Evolutionary conservation across 116 monocot species (phyloP), one percentile per base, ranked within the genome.

Genomic region (Dioscorea cayenensis): DNA sequence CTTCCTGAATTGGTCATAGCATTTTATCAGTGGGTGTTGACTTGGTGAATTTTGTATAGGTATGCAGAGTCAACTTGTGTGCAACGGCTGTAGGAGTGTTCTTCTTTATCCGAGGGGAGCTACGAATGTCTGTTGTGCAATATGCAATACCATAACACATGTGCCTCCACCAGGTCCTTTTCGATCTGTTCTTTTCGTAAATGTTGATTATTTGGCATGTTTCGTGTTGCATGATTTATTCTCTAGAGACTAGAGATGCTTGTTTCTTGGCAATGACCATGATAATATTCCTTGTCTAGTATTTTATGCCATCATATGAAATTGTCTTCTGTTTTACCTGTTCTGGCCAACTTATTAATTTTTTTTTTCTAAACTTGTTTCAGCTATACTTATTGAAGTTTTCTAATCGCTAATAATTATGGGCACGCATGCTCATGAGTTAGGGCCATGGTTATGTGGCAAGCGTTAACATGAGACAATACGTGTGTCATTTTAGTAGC

Each of bases 101-200:
- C 90, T 94, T 77, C 76, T 85, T 66, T 94, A 85, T 51, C 81
- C 87, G 2, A 75, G 83, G 49, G 83, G 87, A 21, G 84, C 94
- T 17, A 36, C 83, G 6, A 90, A 70, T 73, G 87, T 94, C 23
- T 81, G 83, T 22, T 94, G 94, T 75, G 87, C 83, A 69, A 60
- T 90, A 75, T 94, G 94, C 70, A 83, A 73, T 65, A 79, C 87
- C 16, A 68, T 94, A 68, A 87, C 87, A 38, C 23, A 73, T 29
- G 79, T 75, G 20, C 71, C 77, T 2, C 68, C 80, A 37, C 86
- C 79, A 80, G 84, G 79, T 49, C 49, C 19, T 71, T 64, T 63
- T 60, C n/a, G 12, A 1, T 9, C 0, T 62, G 59, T 21, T 8
- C n/a, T 62, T 20, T 51, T 49, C 12, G 19, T 27, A 28, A 49